Evolutionary conservation across 305 asterid species (phyloP), one percentile per base, ranked within the genome.

Genomic region (Fraxinus sp.): DNA sequence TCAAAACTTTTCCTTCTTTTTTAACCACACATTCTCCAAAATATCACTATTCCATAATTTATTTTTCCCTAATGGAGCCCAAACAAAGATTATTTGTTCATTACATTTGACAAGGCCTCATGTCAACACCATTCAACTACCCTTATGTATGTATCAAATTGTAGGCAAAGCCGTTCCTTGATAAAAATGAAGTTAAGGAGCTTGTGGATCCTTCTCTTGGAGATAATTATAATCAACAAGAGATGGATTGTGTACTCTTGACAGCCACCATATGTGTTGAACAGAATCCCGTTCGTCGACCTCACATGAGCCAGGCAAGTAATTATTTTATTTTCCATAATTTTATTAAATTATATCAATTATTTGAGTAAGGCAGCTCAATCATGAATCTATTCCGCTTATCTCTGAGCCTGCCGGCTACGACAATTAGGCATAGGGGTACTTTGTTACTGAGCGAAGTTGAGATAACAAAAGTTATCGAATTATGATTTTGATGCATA

Each of bases 151-250:
- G 32, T 73, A 10, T 70, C 30, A 37, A 14, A 77, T 35, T 84
- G 83, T 73, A 92, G 97, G 93, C 97, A 84, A 90, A 87, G 75
- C 97, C 97, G 30, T 82, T 92, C 81, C 91, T 92, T n/a, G 88
- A 90, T 3, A 80, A 73, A 9, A 85, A 89, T 49, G 85, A 84
- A 49, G 57, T 80, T 11, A 33, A n/a, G 49, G 89, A 81, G 82
- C 84, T 90, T 11, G 85, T 90, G 70, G 97, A 92, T 83, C 94
- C 92, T 78, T 62, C 68, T 78, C 85, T 92, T 77, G 88, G 79
- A 39, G 80, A 82, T 77, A 85, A 84, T 30, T 91, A 87, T 81
- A 70, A 81, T 80, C 41, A 37, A 41, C 84, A 83, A 59, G 90
- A 92, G 88, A 84, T 91, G 87, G 84, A 82, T 28, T 82, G 89